Base-by-base conservation (phyloP, 2,329 filamentous ascomycete species). In the Xylariaceae sp. region DNA sequence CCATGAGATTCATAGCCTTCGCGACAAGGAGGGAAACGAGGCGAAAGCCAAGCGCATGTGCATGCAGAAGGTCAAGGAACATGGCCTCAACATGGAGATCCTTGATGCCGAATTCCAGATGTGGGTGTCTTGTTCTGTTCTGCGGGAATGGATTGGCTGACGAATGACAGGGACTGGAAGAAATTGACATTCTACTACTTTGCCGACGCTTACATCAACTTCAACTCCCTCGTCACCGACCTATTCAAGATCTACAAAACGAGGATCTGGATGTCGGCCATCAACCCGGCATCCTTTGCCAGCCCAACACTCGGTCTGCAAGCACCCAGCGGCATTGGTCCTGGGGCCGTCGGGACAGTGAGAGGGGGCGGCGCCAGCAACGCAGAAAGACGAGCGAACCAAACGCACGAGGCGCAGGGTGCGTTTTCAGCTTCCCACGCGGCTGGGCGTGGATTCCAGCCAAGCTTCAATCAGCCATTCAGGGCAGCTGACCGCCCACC, bases 191-290 rank as follows among this genome's bases (percentile, higher is more conserved):
- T 96, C 62, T 98, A 95, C 66, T 98, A 96, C 63, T 98, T 95
- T 57, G 90, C 92, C 34, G 89, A 95, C 54, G 80, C 87, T 1
- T 98, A 98, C 58, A 94, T 98, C 68, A 96, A 96, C 64, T 98
- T 98, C 72, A 98, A 98, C 58, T 86, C 87, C 2, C 76, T 98
- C 12, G 92, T 98, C 33, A 94, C 89, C 0, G 92, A 98, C 56
- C 71, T 98, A 10, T 98, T 96, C 74, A 96, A 96, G 63, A 90
- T 96, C 42, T 98, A 96, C 72, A 98, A 98, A 68, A 94, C 90
- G 15, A 79, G 93, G 49, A 98, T 98, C 51, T 98, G 92, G 92
- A 94, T 98, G 86, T 96, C 90, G 4, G 92, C 92, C 4, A 94
- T 98, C 59, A 98, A 98, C 56, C 92, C 92, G 6, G 92, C 90